Conservation (phyloP, 2,329 filamentous ascomycete genomes). For the Penicillium frequentans region DNA sequence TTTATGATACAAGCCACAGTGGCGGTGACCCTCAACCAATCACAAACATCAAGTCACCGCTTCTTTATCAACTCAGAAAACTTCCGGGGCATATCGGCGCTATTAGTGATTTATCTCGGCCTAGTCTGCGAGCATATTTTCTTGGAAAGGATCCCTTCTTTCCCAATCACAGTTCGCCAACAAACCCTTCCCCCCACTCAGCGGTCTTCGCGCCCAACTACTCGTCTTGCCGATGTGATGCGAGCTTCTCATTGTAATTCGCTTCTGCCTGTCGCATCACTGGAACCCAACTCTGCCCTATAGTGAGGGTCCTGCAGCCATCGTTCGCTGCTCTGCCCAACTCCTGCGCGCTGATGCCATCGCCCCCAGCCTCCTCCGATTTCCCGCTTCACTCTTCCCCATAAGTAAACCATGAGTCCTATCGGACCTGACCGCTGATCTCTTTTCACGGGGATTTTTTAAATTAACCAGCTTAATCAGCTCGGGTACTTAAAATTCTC, state of each 20-base stretch:
- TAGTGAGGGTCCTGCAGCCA: not conserved
- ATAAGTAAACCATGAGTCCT: conserved; percentile 2
- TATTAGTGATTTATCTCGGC: not conserved
- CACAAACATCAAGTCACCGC: conserved; percentile 29
- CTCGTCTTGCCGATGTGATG: conserved; percentile 6
- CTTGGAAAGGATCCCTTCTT: not conserved
- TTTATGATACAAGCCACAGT: conserved; percentile 29
- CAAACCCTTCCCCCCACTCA: conserved; percentile 24
- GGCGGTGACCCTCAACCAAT: conserved; percentile 31
- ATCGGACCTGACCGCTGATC: conserved; percentile 16
- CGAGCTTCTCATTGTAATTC: conserved; percentile 11
- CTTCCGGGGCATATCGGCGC: not conserved
- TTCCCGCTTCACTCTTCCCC: conserved; percentile 12
- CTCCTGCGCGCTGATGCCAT: conserved; percentile 21
- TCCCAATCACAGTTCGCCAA: conserved; percentile 25
- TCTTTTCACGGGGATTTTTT: not conserved
- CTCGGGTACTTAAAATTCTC: conserved; percentile 6
- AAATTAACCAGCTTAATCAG: conserved; percentile 8
- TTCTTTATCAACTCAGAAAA: conserved; percentile 10
- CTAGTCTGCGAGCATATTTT: not conserved
- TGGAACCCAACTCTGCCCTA: conserved; percentile 16
- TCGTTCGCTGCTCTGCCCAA: conserved; percentile 26
- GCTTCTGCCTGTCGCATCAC: conserved; percentile 16
- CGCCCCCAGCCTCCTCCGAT: conserved; percentile 16
- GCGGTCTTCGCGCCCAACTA: conserved; percentile 18